Base-by-base conservation (phyloP, 148 eudicot species). In the Fagopyrum tataricum region DNA sequence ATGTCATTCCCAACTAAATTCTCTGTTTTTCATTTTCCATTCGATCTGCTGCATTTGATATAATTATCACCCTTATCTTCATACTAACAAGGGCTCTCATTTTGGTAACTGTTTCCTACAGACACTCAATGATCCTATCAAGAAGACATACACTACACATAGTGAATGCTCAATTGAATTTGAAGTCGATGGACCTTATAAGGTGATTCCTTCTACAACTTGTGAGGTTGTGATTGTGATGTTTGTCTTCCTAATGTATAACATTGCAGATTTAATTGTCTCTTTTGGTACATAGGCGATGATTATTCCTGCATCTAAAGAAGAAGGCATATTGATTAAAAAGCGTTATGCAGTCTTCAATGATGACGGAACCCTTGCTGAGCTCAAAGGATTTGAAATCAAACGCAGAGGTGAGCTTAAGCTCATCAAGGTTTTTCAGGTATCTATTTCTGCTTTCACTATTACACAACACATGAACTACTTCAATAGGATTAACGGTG, bases 351-450 rank as follows among this genome's bases (percentile, higher is more conserved):
- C 98, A 75, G 98, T 95, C 75, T 95, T 91, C 72, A 95, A 95
- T 79, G 98, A 95, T 71, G 98, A 95, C 77, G 98, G 98, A 59
- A 95, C 98, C 74, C 91, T 95, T 72, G 98, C 98, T 62, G 98
- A 95, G 84, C 94, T 95, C 64, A 95, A 95, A 81, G 98, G 98
- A 80, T 95, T 95, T 73, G 98, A 95, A 82, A 95, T 95, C 85
- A 95, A 95, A 84, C 96, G 98, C 31, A 90, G 98, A 85, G 98
- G 98, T 79, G 98, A 95, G 86, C 97, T 95, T 81, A 95, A 95
- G 93, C 98, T 95, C 84, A 95, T 95, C 83, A 95, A 95, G 85
- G 97, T 91, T 79, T 95, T 95, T 80, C 98, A 95, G 97, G 98
- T 95, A 88, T 20, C 18, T 6, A 8, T 64, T 64, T 59, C 14